Evolutionary conservation across 257 asterid species (phyloP).

Genomic region (Galeopsis tetrahit): DNA sequence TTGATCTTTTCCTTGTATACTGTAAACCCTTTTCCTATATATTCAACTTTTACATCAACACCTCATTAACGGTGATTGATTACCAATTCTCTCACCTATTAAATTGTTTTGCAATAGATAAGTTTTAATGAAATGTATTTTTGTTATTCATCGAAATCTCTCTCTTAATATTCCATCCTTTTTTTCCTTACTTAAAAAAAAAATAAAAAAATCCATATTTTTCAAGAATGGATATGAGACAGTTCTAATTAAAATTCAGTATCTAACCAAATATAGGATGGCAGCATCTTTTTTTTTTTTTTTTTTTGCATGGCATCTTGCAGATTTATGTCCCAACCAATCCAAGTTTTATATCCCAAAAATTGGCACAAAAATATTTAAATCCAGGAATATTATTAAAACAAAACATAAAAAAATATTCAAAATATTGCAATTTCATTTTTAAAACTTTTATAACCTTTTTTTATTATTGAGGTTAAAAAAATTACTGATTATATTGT

Average conservation of each 20-base stretch:
- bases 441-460: neutral
- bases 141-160: too few relatives aligned
- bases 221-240: neutral
- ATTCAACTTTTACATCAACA: too few relatives aligned
- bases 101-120: too few relatives aligned
- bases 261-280: neutral
- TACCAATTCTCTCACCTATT: too few relatives aligned
- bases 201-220: neutral
- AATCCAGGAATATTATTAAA: neutral
- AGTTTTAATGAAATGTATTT: too few relatives aligned
- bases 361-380: neutral
- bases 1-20: too few relatives aligned
- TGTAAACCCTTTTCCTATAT: too few relatives aligned
- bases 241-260: neutral
- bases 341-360: neutral
- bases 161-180: too few relatives aligned
- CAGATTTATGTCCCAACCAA: neutral
- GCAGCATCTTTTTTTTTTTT: neutral
- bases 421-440: neutral
- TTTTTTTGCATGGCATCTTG: neutral
- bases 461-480: neutral
- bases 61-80: too few relatives aligned
- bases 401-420: neutral
- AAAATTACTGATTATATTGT: neutral
- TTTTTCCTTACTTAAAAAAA: too few relatives aligned